Evolutionary conservation across 2,329 filamentous ascomycete genomes (phyloP).

Genomic region (Fusarium transvaalense): DNA sequence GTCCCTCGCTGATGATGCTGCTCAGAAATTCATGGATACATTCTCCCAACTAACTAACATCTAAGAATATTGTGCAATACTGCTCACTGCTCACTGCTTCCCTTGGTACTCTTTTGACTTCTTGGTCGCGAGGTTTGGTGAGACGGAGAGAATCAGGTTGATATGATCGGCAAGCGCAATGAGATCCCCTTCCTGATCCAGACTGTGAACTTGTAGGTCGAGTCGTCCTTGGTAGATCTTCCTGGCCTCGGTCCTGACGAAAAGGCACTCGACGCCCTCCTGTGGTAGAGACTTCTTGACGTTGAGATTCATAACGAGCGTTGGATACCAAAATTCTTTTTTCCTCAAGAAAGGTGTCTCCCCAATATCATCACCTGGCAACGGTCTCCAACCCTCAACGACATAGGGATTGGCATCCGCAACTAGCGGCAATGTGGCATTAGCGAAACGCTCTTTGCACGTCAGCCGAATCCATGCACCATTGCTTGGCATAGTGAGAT

Average conservation of each 20-base stretch:
- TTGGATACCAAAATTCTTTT: not conserved
- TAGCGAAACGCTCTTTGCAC: not conserved
- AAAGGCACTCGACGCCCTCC: not conserved
- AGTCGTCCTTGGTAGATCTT: not conserved
- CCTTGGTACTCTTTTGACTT: not conserved
- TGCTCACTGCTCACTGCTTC: not conserved
- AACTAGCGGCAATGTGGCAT: not conserved
- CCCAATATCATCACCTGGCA: not conserved
- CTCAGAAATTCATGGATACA: not conserved
- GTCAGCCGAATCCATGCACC: not conserved
- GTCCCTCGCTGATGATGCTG: not conserved
- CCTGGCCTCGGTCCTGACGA: not conserved
- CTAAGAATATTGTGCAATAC: not conserved
- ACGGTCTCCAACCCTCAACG: not conserved
- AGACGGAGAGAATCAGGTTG: not conserved
- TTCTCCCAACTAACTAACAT: not conserved
- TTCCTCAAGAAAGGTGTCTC: not conserved
- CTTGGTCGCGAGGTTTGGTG: not conserved
- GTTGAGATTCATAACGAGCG: not conserved
- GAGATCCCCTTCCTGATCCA: not conserved
- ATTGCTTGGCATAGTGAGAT: not conserved
- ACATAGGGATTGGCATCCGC: not conserved
- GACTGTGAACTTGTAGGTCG: not conserved
- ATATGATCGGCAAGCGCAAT: not conserved
- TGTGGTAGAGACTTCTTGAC: not conserved